Conservation (phyloP, 2,329 filamentous ascomycete genomes). For the Penicillium sp. region DNA sequence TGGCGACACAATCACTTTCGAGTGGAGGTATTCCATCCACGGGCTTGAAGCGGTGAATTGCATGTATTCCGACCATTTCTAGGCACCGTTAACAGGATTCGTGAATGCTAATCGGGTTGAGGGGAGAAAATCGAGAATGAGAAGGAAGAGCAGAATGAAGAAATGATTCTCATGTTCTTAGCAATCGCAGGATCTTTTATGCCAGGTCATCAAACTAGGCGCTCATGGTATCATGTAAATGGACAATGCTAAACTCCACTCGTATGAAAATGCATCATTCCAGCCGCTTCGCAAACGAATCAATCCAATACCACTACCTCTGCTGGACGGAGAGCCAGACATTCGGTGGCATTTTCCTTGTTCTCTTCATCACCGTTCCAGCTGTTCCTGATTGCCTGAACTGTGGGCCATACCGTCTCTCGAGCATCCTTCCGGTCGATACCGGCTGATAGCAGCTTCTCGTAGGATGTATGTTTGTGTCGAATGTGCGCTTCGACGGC, state of each 20-base stretch:
- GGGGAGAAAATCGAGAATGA: neutral
- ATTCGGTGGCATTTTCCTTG: neutral
- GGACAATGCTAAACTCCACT: neutral
- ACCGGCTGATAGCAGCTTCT: slow-evolving; percentile 30
- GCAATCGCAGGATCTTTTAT: neutral
- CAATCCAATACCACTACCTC: neutral
- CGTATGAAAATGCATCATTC: neutral
- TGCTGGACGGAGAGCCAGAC: neutral
- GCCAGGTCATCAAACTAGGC: neutral
- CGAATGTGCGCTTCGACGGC: slow-evolving; percentile 45
- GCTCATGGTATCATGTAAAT: neutral
- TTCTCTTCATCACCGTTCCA: slow-evolving; percentile 27
- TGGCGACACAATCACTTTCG: slow-evolving; percentile 3
- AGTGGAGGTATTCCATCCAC: neutral
- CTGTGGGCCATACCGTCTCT: slow-evolving; percentile 28
- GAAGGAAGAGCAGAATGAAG: neutral
- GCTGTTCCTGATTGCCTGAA: slow-evolving; percentile 26
- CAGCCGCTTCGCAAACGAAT: neutral
- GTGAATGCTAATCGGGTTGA: neutral
- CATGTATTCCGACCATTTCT: neutral
- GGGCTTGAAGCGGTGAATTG: neutral
- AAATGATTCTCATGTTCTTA: neutral
- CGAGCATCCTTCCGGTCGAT: slow-evolving; percentile 28
- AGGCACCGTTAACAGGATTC: neutral
- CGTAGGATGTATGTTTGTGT: slow-evolving; percentile 42